phyloP scores from a whole-genome alignment of 2,329 filamentous ascomycete genomes.

The Trichophyton verrucosum region DNA sequence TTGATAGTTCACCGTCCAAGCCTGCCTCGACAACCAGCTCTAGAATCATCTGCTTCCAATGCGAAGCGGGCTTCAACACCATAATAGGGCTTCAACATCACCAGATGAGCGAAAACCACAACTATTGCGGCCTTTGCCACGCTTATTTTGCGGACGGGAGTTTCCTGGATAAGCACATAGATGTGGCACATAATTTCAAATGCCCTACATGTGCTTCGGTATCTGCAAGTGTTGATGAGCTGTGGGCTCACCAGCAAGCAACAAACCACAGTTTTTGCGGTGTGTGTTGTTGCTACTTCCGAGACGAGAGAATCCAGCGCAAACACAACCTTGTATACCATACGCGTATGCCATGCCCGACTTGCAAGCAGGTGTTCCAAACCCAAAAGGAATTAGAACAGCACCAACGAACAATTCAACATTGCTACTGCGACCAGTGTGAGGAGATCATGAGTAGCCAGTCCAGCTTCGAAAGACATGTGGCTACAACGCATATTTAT shows the following conservation, averaged over 20 bases:
- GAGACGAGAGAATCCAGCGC: neutral
- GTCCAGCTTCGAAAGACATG: neutral
- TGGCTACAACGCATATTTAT: neutral
- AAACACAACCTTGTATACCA: conserved; percentile 5
- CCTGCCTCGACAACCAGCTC: neutral
- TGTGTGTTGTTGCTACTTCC: conserved; percentile 12
- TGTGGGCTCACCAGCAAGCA: conserved; percentile 8
- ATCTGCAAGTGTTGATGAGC: conserved; percentile 2
- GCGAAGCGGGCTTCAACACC: conserved; percentile 7
- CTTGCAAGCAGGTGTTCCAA: neutral
- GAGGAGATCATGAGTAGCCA: neutral
- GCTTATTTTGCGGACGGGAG: conserved; percentile 11
- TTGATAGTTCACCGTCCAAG: neutral
- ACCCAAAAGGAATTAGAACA: neutral
- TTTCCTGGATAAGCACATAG: conserved; percentile 7
- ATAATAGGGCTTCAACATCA: conserved; percentile 12
- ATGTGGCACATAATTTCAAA: conserved; percentile 9
- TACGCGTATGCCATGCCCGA: neutral
- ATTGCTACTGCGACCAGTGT: neutral
- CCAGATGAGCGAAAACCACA: conserved; percentile 11
- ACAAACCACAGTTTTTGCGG: conserved; percentile 11
- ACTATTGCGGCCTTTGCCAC: conserved; percentile 12
- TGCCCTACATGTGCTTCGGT: conserved; percentile 7
- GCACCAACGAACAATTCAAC: neutral
- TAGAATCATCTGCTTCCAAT: conserved; percentile 11